Percentiles rank a stretch among this genome's conserved stretches.
Conservation (phyloP, 306 rosid species). For the Pterocarpus santalinus region DNA sequence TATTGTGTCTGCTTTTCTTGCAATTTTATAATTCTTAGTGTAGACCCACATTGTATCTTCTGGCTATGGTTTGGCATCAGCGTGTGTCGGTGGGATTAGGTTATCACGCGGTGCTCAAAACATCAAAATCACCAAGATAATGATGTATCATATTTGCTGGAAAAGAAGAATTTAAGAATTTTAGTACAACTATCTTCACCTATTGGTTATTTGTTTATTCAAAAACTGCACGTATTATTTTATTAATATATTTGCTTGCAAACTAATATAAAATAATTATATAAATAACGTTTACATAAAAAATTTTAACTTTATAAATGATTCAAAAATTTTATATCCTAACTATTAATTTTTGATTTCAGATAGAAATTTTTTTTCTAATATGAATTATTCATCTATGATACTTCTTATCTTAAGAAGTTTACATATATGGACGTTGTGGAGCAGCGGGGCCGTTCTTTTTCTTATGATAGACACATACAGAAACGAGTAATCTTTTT, state of each 20-base stretch:
- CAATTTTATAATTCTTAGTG: not conserved
- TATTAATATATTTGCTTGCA: not conserved
- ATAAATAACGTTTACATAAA: not conserved
- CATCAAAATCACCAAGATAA: not conserved
- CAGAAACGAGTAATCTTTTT: not conserved
- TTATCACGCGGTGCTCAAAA: slow-evolving; percentile 34
- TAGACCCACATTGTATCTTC: slow-evolving; percentile 49
- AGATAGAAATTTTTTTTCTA: not conserved
- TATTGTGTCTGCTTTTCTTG: not conserved
- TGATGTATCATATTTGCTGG: not conserved
- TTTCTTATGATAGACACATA: not conserved
- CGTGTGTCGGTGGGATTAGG: slow-evolving; percentile 62
- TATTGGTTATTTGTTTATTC: not conserved
- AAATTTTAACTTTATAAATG: not conserved
- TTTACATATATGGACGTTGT: not conserved
- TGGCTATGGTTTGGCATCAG: slow-evolving; percentile 43
- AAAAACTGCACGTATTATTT: not conserved
- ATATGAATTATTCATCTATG: not conserved
- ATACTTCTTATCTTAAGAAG: not conserved
- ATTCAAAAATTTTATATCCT: not conserved
- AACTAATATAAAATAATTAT: not conserved
- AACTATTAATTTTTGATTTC: not conserved
- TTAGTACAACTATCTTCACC: not conserved
- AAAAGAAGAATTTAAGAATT: not conserved
- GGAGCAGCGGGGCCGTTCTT: slow-evolving; percentile 11